Base-by-base conservation (phyloP, 495 filamentous ascomycete genomes). In the Trichocladium antarcticum region DNA sequence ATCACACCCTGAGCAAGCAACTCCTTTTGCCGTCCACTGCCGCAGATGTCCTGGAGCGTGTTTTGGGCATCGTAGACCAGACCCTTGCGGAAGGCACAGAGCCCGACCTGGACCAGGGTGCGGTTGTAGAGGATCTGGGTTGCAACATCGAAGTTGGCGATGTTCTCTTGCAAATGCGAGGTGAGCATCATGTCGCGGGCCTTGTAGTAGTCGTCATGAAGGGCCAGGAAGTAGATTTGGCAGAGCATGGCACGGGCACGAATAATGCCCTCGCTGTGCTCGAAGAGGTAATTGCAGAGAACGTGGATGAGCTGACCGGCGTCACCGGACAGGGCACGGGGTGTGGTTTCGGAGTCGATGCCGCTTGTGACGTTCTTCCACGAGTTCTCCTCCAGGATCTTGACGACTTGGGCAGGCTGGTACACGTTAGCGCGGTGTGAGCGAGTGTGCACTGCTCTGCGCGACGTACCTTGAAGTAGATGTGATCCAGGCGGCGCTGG, bases 111-210 rank as follows among this genome's bases (percentile, higher is more conserved):
- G 32, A 97, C 93, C 19, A 99, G 77, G 12, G 92, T 95, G 43
- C 92, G 83, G 76, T 99, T 99, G 81, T 89, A 99, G 47, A 97
- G 84, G 53, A 99, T 99, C 68, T 99, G 92, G 29, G 86, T 95
- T 68, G 81, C 84, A 58, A 99, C 83, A 59, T 97, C 92, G 65
- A 96, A 96, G 67, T 82, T 93, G 66, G 76, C 72, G 66, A 97
- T 96, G 54, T 81, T 94, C 71, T 99, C 92, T 61, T 95, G 87
- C 59, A 99, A 70, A 70, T 99, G 92, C n/a, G 93, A 97, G 84
- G 97, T 97, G 62, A 99, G 79, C 84, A 97, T 90, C 81, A 97
- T 86, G 66, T 99, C 92, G 57, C 93, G 87, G 59, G 92, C 85
- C 60, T 83, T 84, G 76, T 94, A 97, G 75, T 96, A 97, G 49